A percentile compares a stretch with the other conserved stretches of the same genome.
These are phyloP conservation scores for Gracilaria caudata DNA, from an alignment of 23 red algal species.

Conservation along the genomic window DNA sequence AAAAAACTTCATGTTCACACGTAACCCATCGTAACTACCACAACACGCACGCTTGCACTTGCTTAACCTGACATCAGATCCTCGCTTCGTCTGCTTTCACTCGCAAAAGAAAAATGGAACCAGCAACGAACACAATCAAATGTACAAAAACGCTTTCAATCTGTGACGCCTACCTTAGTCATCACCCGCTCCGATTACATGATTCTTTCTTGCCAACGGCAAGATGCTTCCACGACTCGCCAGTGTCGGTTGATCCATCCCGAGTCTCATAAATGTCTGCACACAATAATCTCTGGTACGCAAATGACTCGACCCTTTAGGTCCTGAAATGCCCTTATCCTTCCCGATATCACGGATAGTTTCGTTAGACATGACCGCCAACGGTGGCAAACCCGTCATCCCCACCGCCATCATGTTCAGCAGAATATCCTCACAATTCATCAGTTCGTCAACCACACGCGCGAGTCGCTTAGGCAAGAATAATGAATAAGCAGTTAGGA, in stretches of 20 bases:
- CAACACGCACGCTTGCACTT: too few species aligned
- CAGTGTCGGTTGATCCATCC: slow-evolving; percentile 45
- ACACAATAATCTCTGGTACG: slow-evolving; percentile 35
- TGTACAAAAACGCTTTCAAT: background rate
- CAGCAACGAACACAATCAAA: background rate
- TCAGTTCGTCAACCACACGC: slow-evolving; percentile 67
- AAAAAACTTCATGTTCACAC: background rate
- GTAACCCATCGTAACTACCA: too few species aligned
- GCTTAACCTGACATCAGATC: too few species aligned
- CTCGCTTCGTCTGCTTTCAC: too few species aligned
- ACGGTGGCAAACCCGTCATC: slow-evolving; percentile 64
- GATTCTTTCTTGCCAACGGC: slow-evolving; percentile 43
- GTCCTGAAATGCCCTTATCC: slow-evolving; percentile 33
- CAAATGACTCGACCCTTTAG: slow-evolving; percentile 30
- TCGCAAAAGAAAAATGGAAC: too few species aligned
- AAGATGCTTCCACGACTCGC: slow-evolving; percentile 36
- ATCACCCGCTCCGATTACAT: slow-evolving; percentile 36
- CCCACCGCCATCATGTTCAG: slow-evolving; percentile 73
- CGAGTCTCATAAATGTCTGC: slow-evolving; percentile 47
- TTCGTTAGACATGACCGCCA: slow-evolving; percentile 68
- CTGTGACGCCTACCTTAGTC: background rate
- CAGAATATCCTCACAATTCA: slow-evolving; percentile 88
- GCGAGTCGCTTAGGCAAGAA: slow-evolving; percentile 75
- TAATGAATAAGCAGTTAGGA: slow-evolving; percentile 69
- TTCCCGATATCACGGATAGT: slow-evolving; percentile 51